These are phyloP conservation scores for Phytophthora pluvialis DNA, from an alignment of 352 stramenopile genomes.

Conservation along the genomic window DNA sequence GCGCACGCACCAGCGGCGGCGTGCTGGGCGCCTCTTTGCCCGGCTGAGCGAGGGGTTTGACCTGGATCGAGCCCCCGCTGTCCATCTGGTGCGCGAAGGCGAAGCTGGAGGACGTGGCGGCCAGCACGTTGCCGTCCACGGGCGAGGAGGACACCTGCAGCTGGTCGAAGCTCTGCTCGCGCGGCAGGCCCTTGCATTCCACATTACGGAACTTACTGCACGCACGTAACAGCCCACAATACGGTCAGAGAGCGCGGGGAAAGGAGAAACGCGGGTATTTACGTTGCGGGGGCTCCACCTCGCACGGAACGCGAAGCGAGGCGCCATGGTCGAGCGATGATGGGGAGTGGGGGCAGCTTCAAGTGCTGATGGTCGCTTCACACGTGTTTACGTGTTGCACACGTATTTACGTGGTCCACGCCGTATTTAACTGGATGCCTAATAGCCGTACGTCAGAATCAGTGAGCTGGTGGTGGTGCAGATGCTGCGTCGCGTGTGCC, in stretches of 20 bases:
- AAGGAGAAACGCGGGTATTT: not conserved
- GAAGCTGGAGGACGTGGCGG: conserved; percentile 48
- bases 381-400: conserved; percentile 2
- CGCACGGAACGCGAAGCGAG: conserved; percentile 55
- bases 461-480: conserved; percentile 10
- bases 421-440: not conserved
- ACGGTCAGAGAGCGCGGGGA: not conserved
- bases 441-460: conserved; percentile 17
- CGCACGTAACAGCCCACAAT: not conserved
- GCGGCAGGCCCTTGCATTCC: conserved; percentile 57
- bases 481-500: conserved; percentile 37
- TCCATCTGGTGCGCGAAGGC: conserved; percentile 76
- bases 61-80: conserved; percentile 62
- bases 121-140: conserved; percentile 58
- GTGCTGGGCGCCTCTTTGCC: conserved; percentile 37
- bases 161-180: conserved; percentile 69
- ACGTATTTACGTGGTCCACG: not conserved
- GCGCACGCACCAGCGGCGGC: conserved; percentile 63
- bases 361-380: conserved; percentile 17
- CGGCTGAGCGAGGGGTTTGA: conserved; percentile 56
- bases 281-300: conserved; percentile 32
- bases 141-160: conserved; percentile 57
- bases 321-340: conserved; percentile 37
- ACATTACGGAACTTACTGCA: conserved; percentile 85
- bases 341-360: conserved; percentile 13